Conservation (phyloP, 192 early-diverging fungal genomes). For the Endogone sp. region DNA sequence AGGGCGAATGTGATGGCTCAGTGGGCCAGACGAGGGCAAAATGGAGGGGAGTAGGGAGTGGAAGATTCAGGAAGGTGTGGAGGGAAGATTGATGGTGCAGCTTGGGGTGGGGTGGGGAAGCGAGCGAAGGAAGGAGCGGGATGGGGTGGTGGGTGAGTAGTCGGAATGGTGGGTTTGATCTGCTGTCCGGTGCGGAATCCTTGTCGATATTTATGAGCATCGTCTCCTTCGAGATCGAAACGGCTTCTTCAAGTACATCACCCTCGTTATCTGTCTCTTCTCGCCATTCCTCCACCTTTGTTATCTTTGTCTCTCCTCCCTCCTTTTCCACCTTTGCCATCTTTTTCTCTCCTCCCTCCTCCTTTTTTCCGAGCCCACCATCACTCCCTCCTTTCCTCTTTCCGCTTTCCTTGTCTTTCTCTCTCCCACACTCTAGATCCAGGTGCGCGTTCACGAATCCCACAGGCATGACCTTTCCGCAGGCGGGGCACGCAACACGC, state of each 20-base stretch:
- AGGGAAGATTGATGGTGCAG: background rate
- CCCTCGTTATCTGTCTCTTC: background rate
- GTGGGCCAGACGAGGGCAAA: constrained; percentile 1
- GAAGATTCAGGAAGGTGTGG: background rate
- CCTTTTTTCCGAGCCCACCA: background rate
- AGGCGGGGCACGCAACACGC: background rate
- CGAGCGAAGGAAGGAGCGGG: background rate
- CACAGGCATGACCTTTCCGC: background rate
- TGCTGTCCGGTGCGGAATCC: background rate
- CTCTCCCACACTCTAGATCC: background rate
- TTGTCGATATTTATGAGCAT: background rate
- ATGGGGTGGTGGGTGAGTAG: background rate
- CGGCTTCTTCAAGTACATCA: background rate
- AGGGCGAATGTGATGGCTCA: background rate
- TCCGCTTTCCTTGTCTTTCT: background rate
- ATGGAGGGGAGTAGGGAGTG: background rate
- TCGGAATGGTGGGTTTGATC: no score
- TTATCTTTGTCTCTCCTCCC: background rate
- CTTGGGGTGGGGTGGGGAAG: background rate
- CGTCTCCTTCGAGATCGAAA: background rate
- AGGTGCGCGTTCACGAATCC: constrained; percentile 3
- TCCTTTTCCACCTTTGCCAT: background rate
- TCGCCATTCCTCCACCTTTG: background rate
- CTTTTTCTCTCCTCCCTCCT: background rate
- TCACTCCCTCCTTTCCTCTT: background rate